These are phyloP conservation scores for Phialemonium atrogriseum DNA, from an alignment of 2,329 filamentous ascomycete species.

Conservation along the genomic window DNA sequence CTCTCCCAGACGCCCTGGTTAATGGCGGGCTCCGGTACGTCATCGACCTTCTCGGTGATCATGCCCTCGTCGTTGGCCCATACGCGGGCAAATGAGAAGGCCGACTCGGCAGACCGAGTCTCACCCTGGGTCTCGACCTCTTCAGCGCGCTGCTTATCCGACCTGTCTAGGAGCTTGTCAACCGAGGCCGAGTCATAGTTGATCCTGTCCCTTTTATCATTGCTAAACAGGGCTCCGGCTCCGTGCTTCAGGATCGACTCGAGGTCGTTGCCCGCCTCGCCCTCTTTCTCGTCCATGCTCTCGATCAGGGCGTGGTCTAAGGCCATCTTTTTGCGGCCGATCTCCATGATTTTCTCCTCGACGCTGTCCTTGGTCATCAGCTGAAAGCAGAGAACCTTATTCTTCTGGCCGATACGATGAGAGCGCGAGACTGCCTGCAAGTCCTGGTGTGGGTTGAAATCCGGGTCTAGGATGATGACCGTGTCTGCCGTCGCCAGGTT, in stretches of 20 bases:
- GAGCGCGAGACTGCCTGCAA: slow-evolving; percentile 91
- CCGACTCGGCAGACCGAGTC: slow-evolving; percentile 60
- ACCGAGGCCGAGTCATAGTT: slow-evolving; percentile 73
- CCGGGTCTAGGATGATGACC: slow-evolving; percentile 92
- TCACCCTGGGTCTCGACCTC: slow-evolving; percentile 48
- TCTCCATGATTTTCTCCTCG: slow-evolving; percentile 94
- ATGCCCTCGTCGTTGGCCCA: slow-evolving; percentile 77
- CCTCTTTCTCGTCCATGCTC: slow-evolving; percentile 74
- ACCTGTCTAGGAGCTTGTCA: slow-evolving; percentile 86
- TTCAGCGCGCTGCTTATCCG: slow-evolving; percentile 52
- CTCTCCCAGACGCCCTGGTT: slow-evolving; percentile 78
- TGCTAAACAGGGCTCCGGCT: slow-evolving; percentile 76
- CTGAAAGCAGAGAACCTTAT: slow-evolving; percentile 93
- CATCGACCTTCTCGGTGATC: slow-evolving; percentile 55
- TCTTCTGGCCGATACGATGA: slow-evolving; percentile 92
- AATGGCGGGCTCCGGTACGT: slow-evolving; percentile 44
- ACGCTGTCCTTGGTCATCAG: slow-evolving; percentile 81
- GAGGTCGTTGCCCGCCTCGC: slow-evolving; percentile 64
- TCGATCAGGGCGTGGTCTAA: slow-evolving; percentile 94
- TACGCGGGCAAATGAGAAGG: slow-evolving; percentile 83
- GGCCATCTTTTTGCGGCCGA: slow-evolving; percentile 91
- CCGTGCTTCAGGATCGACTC: slow-evolving; percentile 85
- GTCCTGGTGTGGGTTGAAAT: slow-evolving; percentile 98
- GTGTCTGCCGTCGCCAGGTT: slow-evolving; percentile 96
- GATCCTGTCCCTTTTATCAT: slow-evolving; percentile 66